A percentile compares a stretch with the other conserved stretches of the same genome.
Conservation (phyloP, 2,329 filamentous ascomycete genomes). For the Pestalotiopsis sp. region DNA sequence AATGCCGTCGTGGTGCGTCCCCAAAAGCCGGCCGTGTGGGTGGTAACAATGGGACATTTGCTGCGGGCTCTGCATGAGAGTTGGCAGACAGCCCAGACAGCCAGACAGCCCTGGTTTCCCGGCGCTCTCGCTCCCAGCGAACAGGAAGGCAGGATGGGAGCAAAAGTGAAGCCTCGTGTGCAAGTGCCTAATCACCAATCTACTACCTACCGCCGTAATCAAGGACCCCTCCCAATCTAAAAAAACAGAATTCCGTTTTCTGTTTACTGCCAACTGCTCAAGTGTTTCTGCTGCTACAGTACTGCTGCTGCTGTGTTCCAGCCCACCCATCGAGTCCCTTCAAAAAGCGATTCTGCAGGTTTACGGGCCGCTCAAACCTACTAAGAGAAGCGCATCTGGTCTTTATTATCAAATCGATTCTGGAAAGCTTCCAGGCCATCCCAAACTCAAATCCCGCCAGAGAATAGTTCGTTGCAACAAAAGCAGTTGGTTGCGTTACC, state of each 20-base stretch:
- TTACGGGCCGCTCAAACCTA: not conserved
- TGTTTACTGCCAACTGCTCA: not conserved
- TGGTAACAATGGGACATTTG: not conserved
- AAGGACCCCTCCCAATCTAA: not conserved
- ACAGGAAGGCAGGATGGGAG: not conserved
- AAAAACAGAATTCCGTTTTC: not conserved
- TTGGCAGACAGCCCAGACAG: not conserved
- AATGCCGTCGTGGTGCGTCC: not conserved
- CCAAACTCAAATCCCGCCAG: too few species aligned
- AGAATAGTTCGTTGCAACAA: too few species aligned
- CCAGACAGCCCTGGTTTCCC: not conserved
- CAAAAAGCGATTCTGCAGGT: not conserved
- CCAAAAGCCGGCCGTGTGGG: not conserved
- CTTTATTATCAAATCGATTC: too few species aligned
- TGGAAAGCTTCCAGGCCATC: too few species aligned
- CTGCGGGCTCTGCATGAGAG: not conserved
- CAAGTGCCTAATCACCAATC: not conserved
- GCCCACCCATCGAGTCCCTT: not conserved
- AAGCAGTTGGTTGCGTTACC: too few species aligned
- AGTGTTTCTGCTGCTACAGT: not conserved
- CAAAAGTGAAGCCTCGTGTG: not conserved
- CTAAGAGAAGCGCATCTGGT: too few species aligned
- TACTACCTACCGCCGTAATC: not conserved
- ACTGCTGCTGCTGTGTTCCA: not conserved
- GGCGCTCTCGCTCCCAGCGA: not conserved